phyloP scores from a whole-genome alignment of 148 eudicot species.

The Tetragonia tetragonoides region DNA sequence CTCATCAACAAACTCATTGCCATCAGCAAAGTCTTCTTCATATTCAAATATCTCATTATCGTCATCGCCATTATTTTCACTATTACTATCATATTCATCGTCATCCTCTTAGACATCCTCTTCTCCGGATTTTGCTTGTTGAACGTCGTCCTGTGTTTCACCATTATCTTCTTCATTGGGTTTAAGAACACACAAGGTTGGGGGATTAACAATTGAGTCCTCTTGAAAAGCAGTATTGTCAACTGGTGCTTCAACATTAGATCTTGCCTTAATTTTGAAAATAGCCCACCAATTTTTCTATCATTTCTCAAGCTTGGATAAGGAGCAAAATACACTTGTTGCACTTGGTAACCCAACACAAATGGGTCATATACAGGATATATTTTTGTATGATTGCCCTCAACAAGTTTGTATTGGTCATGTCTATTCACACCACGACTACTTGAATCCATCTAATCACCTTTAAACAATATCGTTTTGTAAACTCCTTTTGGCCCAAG shows the following conservation, averaged over 20 bases:
- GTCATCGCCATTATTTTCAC: background rate
- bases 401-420: background rate
- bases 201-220: background rate
- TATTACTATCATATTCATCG: background rate
- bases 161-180: background rate
- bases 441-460: no score
- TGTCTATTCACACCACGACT: background rate
- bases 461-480: no score
- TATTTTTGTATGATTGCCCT: background rate
- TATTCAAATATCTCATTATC: background rate
- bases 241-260: background rate
- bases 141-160: background rate
- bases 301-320: slow-evolving; percentile 3
- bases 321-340: slow-evolving; percentile 12
- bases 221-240: background rate
- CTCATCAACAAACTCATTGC: background rate
- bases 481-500: no score
- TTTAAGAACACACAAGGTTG: background rate
- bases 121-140: background rate
- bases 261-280: background rate
- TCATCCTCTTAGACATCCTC: background rate
- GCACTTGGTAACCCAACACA: background rate
- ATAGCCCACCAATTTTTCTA: background rate
- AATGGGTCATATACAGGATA: background rate
- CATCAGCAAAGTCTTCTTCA: background rate